Base-by-base conservation (phyloP, 202 grass and related monocot genomes). In the Digitaria exilis region DNA sequence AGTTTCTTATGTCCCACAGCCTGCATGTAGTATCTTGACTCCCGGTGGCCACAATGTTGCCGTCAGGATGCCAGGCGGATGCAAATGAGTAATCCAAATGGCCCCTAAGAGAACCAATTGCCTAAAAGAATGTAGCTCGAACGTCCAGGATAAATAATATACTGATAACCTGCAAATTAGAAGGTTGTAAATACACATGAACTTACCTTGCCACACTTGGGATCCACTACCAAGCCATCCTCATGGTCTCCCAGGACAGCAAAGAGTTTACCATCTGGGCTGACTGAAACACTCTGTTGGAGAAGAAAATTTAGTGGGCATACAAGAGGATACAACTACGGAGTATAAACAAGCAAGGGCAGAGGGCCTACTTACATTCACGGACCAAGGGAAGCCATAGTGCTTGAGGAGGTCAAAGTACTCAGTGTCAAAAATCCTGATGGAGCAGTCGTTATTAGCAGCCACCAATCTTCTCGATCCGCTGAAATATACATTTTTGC, bases 21-120 rank as follows among this genome's bases (percentile, higher is more conserved):
- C 90, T 76, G 63, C 90, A 92, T 56, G 90, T 92, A 34, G 87
- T 92, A 73, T 92, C 90, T 75, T 92, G 90, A 78, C 85, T 92
- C 28, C 90, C 90, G 3, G 90, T 92, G 28, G 90, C 90, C 78
- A 92, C 72, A 43, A 92, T 75, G 62, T 87, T 76, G 25, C 90
- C 90, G 0, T 87, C 84, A 55, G 90, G 87, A 37, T 92, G 90
- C 90, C 90, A 92, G 34, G 90, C 84, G 16, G 87, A 92, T 65
- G 87, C 81, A 60, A 92, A 92, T 44, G 90, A 92, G 62, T 92
- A 92, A 69, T 92, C 90, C 72, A 92, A 69, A 69, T 92, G 90
- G 3, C 87, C 90, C 17, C 37, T 89, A 50, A 92, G 77, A 75
- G 60, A 30, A 56, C 84, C 80, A 49, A 92, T 89, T 55, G 87